Conservation (phyloP, 495 filamentous ascomycete genomes). For the Hypoxylon lienhwacheense region DNA sequence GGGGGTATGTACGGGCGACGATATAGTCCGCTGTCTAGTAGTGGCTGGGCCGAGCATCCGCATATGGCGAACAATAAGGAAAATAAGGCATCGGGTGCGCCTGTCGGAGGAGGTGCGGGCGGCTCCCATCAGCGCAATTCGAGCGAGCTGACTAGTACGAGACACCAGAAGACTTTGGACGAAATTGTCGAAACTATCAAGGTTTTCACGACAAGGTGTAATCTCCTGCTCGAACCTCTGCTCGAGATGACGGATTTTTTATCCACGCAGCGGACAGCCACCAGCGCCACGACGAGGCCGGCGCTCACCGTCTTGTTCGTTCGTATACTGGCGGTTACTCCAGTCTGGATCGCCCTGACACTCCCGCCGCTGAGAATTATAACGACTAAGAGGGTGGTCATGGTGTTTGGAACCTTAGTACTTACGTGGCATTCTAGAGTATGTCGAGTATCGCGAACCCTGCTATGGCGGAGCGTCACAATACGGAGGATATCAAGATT, state of each 20-base stretch:
- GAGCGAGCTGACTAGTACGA: constrained; percentile 64
- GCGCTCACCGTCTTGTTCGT: constrained; percentile 87
- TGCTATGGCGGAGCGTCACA: constrained; percentile 84
- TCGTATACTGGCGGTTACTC: constrained; percentile 82
- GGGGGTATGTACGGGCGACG: constrained; percentile 89
- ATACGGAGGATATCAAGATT: constrained; percentile 66
- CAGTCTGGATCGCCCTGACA: constrained; percentile 81
- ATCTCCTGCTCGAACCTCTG: constrained; percentile 86
- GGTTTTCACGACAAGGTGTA: constrained; percentile 85
- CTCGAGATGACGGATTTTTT: constrained; percentile 89
- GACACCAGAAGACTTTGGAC: constrained; percentile 81
- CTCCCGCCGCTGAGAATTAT: constrained; percentile 82
- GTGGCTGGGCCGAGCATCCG: constrained; percentile 63
- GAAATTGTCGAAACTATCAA: constrained; percentile 94
- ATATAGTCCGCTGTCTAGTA: constrained; percentile 87
- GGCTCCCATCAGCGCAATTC: constrained; percentile 49
- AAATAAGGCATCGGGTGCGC: constrained; percentile 52
- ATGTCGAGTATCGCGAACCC: constrained; percentile 78
- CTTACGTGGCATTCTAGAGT: constrained; percentile 91
- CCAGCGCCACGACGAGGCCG: constrained; percentile 88
- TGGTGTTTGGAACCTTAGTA: constrained; percentile 76
- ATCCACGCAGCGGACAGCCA: constrained; percentile 86
- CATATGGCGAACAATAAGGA: constrained; percentile 33
- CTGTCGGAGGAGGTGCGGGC: constrained; percentile 42
- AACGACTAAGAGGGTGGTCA: constrained; percentile 79